Percentiles rank a stretch among this genome's conserved stretches.
phyloP scores from a whole-genome alignment of 2,329 filamentous ascomycete genomes.

The Chrysoporthe austroafricana region DNA sequence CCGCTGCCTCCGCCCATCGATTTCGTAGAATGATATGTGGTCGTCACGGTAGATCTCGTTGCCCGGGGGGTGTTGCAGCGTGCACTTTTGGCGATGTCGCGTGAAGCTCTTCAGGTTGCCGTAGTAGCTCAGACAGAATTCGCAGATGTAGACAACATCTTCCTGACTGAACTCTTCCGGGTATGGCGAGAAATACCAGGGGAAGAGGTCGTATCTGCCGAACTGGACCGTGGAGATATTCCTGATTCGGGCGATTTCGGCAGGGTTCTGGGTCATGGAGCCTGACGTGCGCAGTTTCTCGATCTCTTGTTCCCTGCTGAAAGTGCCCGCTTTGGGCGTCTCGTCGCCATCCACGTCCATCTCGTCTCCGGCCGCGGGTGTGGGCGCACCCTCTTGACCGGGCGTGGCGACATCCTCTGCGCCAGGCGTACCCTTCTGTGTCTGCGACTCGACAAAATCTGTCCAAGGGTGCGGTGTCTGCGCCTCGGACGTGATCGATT shows the following conservation, averaged over 20 bases:
- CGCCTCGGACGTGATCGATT: conserved; percentile 57
- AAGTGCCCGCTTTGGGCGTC: conserved; percentile 51
- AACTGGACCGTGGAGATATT: conserved; percentile 96
- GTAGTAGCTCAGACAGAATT: conserved; percentile 94
- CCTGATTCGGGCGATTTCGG: conserved; percentile 92
- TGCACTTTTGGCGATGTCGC: conserved; percentile 88
- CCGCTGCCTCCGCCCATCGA: conserved; percentile 89
- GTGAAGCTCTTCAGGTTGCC: conserved; percentile 80
- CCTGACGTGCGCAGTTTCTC: conserved; percentile 93
- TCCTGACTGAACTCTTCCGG: conserved; percentile 85
- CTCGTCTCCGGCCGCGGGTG: conserved; percentile 43
- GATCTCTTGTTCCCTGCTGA: conserved; percentile 87
- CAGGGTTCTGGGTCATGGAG: conserved; percentile 98
- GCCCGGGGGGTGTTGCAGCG: conserved; percentile 86
- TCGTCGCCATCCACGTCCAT: conserved; percentile 60
- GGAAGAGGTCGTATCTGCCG: conserved; percentile 87
- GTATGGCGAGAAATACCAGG: conserved; percentile 99
- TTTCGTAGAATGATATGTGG: conserved; percentile 94
- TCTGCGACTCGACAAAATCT: conserved; percentile 56
- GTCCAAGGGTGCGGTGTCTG: conserved; percentile 59
- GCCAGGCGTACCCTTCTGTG: conserved; percentile 48
- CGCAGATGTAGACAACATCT: conserved; percentile 94
- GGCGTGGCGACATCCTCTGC: conserved; percentile 38
- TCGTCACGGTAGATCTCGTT: conserved; percentile 98
- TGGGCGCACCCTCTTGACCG: conserved; percentile 21